Evolutionary conservation across 345 rosid genomes (phyloP).

Genomic region (Gossypium ekmanianum): DNA sequence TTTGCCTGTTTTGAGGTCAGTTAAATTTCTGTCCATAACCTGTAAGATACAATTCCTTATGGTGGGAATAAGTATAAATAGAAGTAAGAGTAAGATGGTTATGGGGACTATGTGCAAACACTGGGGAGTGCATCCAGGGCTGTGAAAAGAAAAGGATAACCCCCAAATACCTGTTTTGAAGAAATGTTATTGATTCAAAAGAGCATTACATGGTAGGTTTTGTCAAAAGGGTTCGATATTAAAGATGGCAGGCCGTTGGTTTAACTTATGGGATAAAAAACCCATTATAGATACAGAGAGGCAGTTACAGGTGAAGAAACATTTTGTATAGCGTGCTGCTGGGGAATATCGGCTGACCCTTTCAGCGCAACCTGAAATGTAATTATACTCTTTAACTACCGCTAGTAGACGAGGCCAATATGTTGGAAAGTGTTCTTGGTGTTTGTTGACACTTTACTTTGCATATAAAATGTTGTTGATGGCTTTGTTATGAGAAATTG

Average conservation of each 20-base stretch:
- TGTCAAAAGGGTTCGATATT: constrained; percentile 37
- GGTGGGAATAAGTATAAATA: constrained; percentile 26
- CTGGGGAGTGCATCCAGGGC: constrained; percentile 41
- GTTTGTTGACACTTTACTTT: no score
- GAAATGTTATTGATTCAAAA: constrained; percentile 23
- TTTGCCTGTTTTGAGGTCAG: constrained; percentile 35
- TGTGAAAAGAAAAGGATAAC: constrained; percentile 47
- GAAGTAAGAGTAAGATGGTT: constrained; percentile 22
- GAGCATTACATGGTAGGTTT: constrained; percentile 44
- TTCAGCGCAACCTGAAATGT: constrained; percentile 52
- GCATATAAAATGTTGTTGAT: neutral
- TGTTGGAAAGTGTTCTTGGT: no score
- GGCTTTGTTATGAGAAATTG: neutral
- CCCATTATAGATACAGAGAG: constrained; percentile 12
- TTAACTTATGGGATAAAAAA: constrained; percentile 15
- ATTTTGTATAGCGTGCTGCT: constrained; percentile 31
- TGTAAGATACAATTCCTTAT: constrained; percentile 16
- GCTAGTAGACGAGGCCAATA: neutral
- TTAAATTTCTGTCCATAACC: constrained; percentile 20
- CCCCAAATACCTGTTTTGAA: constrained; percentile 41
- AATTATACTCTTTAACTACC: constrained; percentile 21
- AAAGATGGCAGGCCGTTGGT: constrained; percentile 1
- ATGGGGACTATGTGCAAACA: constrained; percentile 26
- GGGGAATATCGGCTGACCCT: constrained; percentile 32
- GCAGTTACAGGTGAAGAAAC: constrained; percentile 14